phyloP scores from a whole-genome alignment of 2,329 filamentous ascomycete species.

The Grosmannia huntii region DNA sequence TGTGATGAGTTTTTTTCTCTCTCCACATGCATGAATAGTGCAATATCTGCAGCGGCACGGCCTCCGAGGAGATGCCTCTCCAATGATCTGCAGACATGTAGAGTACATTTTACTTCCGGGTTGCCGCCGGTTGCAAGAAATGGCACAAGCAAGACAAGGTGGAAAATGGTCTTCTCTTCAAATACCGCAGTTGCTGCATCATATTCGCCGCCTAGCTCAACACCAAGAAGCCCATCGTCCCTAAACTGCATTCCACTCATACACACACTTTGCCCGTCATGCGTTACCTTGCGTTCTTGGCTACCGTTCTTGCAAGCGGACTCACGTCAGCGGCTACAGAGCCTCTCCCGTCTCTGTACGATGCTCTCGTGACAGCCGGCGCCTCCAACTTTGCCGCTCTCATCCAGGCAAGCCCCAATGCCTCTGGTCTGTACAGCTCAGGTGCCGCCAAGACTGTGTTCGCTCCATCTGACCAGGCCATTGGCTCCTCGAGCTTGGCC shows the following conservation, averaged over 20 bases:
- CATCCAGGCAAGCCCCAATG: conserved; percentile 11
- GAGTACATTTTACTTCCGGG: too few relatives aligned
- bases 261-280: not conserved
- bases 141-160: not conserved
- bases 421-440: conserved; percentile 10
- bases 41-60: not conserved
- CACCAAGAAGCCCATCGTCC: not conserved
- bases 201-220: not conserved
- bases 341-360: conserved; percentile 7
- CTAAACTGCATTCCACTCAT: not conserved
- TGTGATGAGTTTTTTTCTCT: too few relatives aligned
- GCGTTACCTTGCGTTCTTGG: not conserved
- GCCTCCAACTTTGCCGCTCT: conserved; percentile 14
- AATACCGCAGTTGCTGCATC: not conserved
- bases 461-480: conserved; percentile 12
- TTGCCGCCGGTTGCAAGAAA: not conserved
- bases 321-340: not conserved
- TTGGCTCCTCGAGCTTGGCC: not conserved
- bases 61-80: not conserved
- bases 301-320: not conserved
- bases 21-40: not conserved
- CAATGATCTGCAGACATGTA: not conserved
- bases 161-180: not conserved
- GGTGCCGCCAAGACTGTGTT: conserved; percentile 14
- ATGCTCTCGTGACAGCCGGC: conserved; percentile 13